phyloP scores from a whole-genome alignment of 2,329 filamentous ascomycete genomes.

The Pyrenophora tritici-repentis region DNA sequence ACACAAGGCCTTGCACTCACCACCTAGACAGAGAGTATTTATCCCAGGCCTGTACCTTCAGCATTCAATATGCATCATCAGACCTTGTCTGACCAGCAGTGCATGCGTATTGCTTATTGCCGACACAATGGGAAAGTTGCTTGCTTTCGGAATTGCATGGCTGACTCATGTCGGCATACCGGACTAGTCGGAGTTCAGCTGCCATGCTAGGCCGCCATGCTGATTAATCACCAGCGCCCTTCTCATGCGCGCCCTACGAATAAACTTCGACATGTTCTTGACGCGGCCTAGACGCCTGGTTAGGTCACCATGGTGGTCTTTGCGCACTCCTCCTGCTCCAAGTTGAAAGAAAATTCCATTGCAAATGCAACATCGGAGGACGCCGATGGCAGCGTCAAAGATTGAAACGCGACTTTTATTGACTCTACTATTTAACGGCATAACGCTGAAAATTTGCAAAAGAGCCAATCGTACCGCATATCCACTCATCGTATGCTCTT shows the following conservation, averaged over 20 bases:
- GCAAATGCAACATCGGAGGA: slow-evolving; percentile 14
- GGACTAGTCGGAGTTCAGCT: neutral
- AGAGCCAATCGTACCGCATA: slow-evolving; percentile 24
- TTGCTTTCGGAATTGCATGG: slow-evolving; percentile 2
- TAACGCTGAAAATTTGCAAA: slow-evolving; percentile 31
- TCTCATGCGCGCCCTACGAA: slow-evolving; percentile 22
- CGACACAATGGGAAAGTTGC: neutral
- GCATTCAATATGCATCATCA: too few relatives aligned
- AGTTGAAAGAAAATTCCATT: slow-evolving; percentile 12
- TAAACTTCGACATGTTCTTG: neutral
- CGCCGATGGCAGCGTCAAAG: slow-evolving; percentile 16
- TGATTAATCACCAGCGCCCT: slow-evolving; percentile 27
- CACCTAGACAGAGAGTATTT: too few relatives aligned
- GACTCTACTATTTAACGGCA: slow-evolving; percentile 29
- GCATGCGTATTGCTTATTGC: neutral
- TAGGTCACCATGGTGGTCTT: neutral
- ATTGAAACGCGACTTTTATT: slow-evolving; percentile 15
- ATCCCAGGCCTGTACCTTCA: too few relatives aligned
- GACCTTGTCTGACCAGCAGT: too few relatives aligned
- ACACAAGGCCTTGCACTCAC: too few relatives aligned
- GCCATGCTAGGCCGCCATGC: too few relatives aligned
- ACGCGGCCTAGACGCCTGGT: slow-evolving; percentile 8
- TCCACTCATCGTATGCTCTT: slow-evolving; percentile 29
- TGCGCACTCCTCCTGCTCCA: neutral
- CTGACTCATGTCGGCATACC: neutral